Conservation (phyloP, 1,139 yeast genomes). For the Entelexis sorbosivorans region DNA sequence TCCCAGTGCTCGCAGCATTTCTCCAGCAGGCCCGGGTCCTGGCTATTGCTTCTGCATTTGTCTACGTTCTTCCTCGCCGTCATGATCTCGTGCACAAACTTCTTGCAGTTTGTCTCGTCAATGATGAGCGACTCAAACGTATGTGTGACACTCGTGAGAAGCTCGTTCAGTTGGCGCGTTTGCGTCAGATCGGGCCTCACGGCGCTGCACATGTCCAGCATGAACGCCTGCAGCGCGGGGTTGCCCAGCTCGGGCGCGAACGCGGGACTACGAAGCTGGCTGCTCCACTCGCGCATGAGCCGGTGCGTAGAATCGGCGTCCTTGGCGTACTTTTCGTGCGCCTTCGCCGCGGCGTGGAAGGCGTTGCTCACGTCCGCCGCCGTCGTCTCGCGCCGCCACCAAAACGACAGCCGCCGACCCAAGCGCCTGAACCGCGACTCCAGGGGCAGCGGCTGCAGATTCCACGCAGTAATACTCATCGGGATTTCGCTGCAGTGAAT, state of each 20-base stretch:
- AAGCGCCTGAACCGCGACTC: slow-evolving; percentile 10
- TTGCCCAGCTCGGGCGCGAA: slow-evolving; percentile 2
- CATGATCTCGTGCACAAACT: slow-evolving; percentile 1
- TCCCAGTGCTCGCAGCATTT: slow-evolving; percentile 2
- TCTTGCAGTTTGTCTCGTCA: slow-evolving; percentile 1
- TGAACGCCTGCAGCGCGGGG: neutral
- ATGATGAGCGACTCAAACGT: neutral
- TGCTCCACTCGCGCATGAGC: neutral
- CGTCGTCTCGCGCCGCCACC: slow-evolving; percentile 12
- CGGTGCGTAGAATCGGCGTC: neutral
- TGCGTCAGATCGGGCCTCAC: neutral
- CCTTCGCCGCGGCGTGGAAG: slow-evolving; percentile 4
- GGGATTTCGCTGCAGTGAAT: neutral
- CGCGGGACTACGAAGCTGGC: neutral
- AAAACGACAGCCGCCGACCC: slow-evolving; percentile 17
- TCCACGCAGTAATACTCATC: neutral
- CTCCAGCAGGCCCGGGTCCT: neutral
- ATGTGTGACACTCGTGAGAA: neutral
- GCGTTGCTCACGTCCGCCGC: slow-evolving; percentile 15
- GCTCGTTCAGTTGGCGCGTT: neutral
- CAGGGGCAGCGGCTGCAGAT: neutral
- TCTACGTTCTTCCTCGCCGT: neutral
- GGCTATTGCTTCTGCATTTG: neutral
- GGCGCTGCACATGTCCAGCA: slow-evolving; percentile 1
- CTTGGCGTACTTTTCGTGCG: slow-evolving; percentile 13